These are phyloP conservation scores for Eimeria falciformis DNA, from an alignment of 169 alveolate genomes.

Conservation along the genomic window DNA sequence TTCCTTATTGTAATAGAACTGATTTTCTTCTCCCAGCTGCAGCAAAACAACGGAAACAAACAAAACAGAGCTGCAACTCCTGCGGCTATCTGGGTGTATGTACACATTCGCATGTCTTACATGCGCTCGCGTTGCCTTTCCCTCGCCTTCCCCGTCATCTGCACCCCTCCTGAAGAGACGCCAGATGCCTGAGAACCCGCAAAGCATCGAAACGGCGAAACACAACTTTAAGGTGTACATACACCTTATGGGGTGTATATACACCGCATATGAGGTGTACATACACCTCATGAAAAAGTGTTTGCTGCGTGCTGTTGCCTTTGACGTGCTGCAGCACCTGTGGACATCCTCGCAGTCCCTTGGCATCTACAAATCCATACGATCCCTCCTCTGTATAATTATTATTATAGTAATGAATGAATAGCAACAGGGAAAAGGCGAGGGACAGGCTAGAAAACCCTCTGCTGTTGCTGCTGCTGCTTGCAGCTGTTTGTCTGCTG, in stretches of 20 bases:
- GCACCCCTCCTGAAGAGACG: slow-evolving; percentile 68
- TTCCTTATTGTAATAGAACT: slow-evolving; percentile 89
- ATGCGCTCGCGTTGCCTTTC: slow-evolving; percentile 53
- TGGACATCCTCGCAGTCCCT: slow-evolving; percentile 49
- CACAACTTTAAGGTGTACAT: neutral
- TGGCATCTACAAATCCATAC: neutral
- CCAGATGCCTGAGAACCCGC: slow-evolving; percentile 57
- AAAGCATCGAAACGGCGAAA: neutral
- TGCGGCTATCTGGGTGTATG: too few species aligned
- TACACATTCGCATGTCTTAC: too few species aligned
- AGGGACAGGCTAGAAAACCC: neutral
- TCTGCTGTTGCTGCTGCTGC: neutral
- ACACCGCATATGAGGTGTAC: neutral
- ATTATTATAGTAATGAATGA: neutral
- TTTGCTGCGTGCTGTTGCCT: neutral
- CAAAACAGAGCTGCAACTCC: too few species aligned
- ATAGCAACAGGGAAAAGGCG: neutral
- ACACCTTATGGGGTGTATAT: too few species aligned
- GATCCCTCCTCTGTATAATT: neutral
- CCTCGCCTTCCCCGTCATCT: slow-evolving; percentile 70
- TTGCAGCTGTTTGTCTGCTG: neutral
- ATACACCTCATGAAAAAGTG: neutral
- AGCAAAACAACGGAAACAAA: neutral
- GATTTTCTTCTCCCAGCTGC: slow-evolving; percentile 91
- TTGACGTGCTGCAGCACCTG: slow-evolving; percentile 45